A percentile compares a stretch with the other conserved stretches of the same genome.
Conservation (phyloP, 805 yeast genomes). For the Yueomyces sinensis region DNA sequence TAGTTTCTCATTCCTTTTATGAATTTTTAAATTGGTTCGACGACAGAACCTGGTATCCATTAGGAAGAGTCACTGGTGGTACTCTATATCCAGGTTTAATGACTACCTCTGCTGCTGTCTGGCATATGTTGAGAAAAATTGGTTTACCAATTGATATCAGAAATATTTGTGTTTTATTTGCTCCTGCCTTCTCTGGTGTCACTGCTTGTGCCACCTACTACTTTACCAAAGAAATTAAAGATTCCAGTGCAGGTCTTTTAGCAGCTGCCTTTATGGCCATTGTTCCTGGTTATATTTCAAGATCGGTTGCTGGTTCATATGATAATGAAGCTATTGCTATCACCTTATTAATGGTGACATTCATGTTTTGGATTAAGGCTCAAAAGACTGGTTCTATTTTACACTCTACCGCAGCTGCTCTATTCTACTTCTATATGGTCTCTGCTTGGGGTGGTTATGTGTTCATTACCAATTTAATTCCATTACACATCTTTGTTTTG, state of each 20-base stretch:
- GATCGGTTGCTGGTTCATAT: conserved; percentile 97
- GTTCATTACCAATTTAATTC: conserved; percentile 93
- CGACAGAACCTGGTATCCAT: conserved; percentile 97
- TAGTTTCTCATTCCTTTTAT: conserved; percentile 72
- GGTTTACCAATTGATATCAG: conserved; percentile 87
- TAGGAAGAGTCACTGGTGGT: conserved; percentile 98
- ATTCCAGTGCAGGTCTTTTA: conserved; percentile 75
- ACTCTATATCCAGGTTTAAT: conserved; percentile 95
- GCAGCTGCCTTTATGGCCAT: conserved; percentile 94
- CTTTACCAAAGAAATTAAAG: conserved; percentile 82
- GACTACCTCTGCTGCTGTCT: conserved; percentile 92
- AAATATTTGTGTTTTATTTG: conserved; percentile 88
- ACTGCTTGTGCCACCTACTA: conserved; percentile 85
- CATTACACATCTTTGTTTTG: conserved; percentile 84
- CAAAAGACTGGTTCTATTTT: conserved; percentile 81
- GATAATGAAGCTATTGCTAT: conserved; percentile 99
- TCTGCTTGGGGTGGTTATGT: conserved; percentile 99
- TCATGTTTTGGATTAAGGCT: conserved; percentile 91
- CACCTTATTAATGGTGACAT: conserved; percentile 87
- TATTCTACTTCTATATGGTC: conserved; percentile 95
- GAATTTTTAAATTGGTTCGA: conserved; percentile 97
- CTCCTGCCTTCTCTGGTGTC: conserved; percentile 90
- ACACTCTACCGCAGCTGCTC: conserved; percentile 72
- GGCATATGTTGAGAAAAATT: conserved; percentile 50
- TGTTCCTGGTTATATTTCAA: conserved; percentile 96